These are phyloP conservation scores for Neurospora sp. DNA, from an alignment of 495 filamentous ascomycete genomes.

Conservation along the genomic window DNA sequence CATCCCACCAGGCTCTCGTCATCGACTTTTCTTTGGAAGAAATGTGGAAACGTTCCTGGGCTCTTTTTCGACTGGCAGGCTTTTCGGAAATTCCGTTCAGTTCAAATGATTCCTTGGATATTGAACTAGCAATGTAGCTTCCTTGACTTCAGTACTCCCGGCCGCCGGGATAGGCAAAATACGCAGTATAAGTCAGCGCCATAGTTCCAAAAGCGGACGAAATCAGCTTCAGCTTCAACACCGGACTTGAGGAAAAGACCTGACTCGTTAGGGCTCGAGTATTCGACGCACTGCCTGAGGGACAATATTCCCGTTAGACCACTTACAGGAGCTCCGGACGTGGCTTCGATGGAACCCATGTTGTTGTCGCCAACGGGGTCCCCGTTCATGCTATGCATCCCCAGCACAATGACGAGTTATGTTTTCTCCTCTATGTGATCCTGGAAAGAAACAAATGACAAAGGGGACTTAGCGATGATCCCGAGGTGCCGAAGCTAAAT, in stretches of 20 bases:
- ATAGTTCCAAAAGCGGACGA: not conserved
- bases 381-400: not conserved
- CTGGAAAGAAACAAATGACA: not conserved
- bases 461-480: not conserved
- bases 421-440: not conserved
- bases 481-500: not conserved
- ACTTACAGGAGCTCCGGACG: not conserved
- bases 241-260: not conserved
- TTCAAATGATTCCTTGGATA: not conserved
- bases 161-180: not conserved
- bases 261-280: not conserved
- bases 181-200: not conserved
- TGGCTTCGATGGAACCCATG: not conserved
- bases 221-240: not conserved
- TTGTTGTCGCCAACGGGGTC: not conserved
- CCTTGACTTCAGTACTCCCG: not conserved
- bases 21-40: not conserved
- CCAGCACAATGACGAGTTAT: not conserved
- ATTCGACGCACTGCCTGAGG: not conserved
- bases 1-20: not conserved
- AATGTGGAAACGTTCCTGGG: not conserved
- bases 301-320: not conserved
- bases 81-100: not conserved
- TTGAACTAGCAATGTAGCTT: not conserved
- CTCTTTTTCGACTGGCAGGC: not conserved